phyloP scores from a whole-genome alignment of 2,329 filamentous ascomycete genomes.

The Aspergillus vadensis region DNA sequence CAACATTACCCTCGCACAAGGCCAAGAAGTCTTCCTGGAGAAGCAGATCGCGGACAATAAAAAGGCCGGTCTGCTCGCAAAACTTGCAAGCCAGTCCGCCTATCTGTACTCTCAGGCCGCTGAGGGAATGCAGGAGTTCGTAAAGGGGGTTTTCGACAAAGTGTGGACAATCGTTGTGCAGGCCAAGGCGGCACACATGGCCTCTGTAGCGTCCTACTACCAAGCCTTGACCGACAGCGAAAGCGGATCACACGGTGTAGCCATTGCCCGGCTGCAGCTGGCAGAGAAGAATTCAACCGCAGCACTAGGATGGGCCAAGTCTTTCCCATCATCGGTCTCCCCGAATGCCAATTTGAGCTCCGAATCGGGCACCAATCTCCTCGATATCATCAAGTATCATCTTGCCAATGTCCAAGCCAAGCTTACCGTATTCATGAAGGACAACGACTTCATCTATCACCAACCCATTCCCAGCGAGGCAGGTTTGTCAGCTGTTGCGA shows the following conservation, averaged over 20 bases:
- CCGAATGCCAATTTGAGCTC: conserved; percentile 79
- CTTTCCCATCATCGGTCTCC: conserved; percentile 78
- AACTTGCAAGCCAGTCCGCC: conserved; percentile 86
- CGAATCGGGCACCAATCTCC: conserved; percentile 72
- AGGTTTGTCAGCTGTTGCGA: conserved; percentile 76
- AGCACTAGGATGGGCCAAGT: conserved; percentile 72
- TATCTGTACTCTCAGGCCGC: conserved; percentile 84
- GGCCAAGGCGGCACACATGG: conserved; percentile 78
- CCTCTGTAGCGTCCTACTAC: conserved; percentile 87
- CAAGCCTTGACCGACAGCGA: conserved; percentile 91
- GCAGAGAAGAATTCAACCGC: conserved; percentile 79
- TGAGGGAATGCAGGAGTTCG: conserved; percentile 91
- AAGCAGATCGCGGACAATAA: conserved; percentile 93
- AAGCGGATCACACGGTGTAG: conserved; percentile 79
- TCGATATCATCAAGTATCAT: conserved; percentile 84
- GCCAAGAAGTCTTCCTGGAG: conserved; percentile 95
- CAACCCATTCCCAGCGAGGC: conserved; percentile 86
- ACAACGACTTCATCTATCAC: conserved; percentile 99
- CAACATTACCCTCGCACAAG: conserved; percentile 88
- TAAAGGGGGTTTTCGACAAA: conserved; percentile 89
- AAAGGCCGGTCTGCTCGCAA: conserved; percentile 87
- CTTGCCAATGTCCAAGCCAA: conserved; percentile 78
- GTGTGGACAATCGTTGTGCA: conserved; percentile 76
- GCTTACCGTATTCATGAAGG: conserved; percentile 73
- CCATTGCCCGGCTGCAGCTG: conserved; percentile 78